Percentiles rank a stretch among this genome's conserved stretches.
These are phyloP conservation scores for Colletotrichum camelliae DNA, from an alignment of 2,329 filamentous ascomycete genomes.

Conservation along the genomic window DNA sequence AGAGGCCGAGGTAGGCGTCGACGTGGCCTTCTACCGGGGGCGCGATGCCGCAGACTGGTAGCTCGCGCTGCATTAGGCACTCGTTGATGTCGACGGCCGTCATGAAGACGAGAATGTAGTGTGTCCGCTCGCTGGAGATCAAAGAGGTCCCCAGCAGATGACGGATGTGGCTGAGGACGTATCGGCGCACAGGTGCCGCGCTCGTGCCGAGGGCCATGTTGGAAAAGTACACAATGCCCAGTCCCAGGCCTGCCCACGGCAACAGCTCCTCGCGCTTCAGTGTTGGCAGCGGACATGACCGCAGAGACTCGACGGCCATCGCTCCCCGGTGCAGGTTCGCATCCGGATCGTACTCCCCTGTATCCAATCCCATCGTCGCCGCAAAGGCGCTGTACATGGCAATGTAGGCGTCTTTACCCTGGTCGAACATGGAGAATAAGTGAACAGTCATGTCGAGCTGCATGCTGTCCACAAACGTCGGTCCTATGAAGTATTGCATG, in stretches of 20 bases:
- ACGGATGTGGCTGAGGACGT: slow-evolving; percentile 17
- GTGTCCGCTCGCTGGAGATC: slow-evolving; percentile 9
- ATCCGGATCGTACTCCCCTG: slow-evolving; percentile 11
- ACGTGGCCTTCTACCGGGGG: slow-evolving; percentile 14
- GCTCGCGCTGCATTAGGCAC: slow-evolving; percentile 25
- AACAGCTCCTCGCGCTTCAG: slow-evolving; percentile 9
- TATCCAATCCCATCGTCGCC: slow-evolving; percentile 6
- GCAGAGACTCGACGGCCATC: slow-evolving; percentile 13
- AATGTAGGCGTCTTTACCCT: slow-evolving; percentile 19
- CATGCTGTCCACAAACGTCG: slow-evolving; percentile 18
- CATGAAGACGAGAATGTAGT: slow-evolving; percentile 23
- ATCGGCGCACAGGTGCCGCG: slow-evolving; percentile 12
- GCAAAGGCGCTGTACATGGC: slow-evolving; percentile 19
- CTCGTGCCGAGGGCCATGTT: slow-evolving; percentile 20
- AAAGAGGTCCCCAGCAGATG: slow-evolving; percentile 6
- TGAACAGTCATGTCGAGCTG: slow-evolving; percentile 19
- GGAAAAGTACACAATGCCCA: slow-evolving; percentile 16
- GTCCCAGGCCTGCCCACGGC: slow-evolving; percentile 9
- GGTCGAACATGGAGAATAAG: slow-evolving; percentile 17
- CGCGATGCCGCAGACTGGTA: slow-evolving; percentile 27
- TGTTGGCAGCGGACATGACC: slow-evolving; percentile 9
- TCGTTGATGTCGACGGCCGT: slow-evolving; percentile 29
- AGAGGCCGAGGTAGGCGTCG: slow-evolving; percentile 31
- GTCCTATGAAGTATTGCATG: slow-evolving; percentile 15
- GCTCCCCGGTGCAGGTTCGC: slow-evolving; percentile 14